Evolutionary conservation across 805 yeast genomes (phyloP).

Genomic region (Metschnikowia arizonensis): DNA sequence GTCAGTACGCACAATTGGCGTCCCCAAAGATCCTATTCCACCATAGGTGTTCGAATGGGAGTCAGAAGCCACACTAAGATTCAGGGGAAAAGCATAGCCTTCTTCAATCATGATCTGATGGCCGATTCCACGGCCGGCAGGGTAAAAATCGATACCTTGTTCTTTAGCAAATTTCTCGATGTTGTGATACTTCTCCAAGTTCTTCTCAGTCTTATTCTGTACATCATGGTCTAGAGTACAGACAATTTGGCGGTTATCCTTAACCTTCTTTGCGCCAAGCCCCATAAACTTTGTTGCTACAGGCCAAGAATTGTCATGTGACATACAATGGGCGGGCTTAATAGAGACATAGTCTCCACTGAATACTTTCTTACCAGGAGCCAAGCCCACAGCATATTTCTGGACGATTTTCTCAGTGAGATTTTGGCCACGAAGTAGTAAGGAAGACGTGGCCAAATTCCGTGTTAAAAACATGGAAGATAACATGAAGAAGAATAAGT

Average conservation of each 20-base stretch:
- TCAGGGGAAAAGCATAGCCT: conserved; percentile 95
- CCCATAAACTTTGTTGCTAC: conserved; percentile 96
- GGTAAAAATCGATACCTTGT: conserved; percentile 94
- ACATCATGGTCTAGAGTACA: conserved; percentile 98
- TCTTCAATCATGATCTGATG: conserved; percentile 99
- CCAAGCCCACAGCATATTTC: conserved; percentile 81
- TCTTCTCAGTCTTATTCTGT: conserved; percentile 86
- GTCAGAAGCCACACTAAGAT: conserved; percentile 93
- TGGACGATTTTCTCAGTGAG: conserved; percentile 95
- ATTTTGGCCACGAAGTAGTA: conserved; percentile 57
- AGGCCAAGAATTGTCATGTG: conserved; percentile 99
- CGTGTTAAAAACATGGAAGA: conserved; percentile 8
- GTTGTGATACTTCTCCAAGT: conserved; percentile 79
- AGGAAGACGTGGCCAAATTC: conserved; percentile 17
- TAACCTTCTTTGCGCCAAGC: conserved; percentile 80
- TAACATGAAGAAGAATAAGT: conserved; percentile 3
- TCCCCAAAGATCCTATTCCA: conserved; percentile 92
- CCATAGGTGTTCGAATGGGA: conserved; percentile 98
- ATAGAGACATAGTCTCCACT: conserved; percentile 95
- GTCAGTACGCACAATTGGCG: conserved; percentile 97
- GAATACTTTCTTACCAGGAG: conserved; percentile 69
- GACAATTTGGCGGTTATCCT: conserved; percentile 86
- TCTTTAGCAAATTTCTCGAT: conserved; percentile 85
- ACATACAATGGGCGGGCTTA: conserved; percentile 96
- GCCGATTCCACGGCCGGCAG: conserved; percentile 99